phyloP scores from a whole-genome alignment of 2,329 filamentous ascomycete genomes.

The Penicillium sclerotigenum region DNA sequence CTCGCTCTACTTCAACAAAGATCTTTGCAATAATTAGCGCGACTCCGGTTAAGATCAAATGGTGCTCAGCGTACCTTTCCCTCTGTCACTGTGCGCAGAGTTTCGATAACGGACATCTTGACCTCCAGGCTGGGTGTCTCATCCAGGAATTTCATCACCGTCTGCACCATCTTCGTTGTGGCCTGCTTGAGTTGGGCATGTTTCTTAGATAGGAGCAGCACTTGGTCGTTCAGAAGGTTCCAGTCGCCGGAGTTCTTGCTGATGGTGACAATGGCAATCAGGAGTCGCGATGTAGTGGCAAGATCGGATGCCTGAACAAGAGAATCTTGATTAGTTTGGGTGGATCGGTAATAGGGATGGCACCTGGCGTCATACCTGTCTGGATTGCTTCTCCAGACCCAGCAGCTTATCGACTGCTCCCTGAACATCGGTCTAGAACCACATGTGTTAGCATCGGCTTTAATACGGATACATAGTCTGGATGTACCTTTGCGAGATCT shows the following conservation, averaged over 20 bases:
- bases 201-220: constrained; percentile 95
- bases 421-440: constrained; percentile 62
- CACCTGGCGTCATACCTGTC: constrained; percentile 64
- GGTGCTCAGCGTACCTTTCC: constrained; percentile 64
- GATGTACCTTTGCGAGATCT: constrained; percentile 74
- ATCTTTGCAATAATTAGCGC: constrained; percentile 55
- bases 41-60: not conserved
- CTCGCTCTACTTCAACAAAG: constrained; percentile 97
- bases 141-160: constrained; percentile 87
- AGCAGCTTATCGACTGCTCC: constrained; percentile 91
- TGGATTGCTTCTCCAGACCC: constrained; percentile 89
- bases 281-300: constrained; percentile 83
- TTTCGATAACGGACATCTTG: constrained; percentile 92
- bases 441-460: constrained; percentile 17
- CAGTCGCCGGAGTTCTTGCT: constrained; percentile 92
- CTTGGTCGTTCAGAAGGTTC: constrained; percentile 94
- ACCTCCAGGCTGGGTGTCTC: constrained; percentile 79
- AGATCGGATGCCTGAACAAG: constrained; percentile 78
- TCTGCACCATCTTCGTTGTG: constrained; percentile 98
- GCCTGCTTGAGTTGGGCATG: constrained; percentile 99
- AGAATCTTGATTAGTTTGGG: constrained; percentile 10
- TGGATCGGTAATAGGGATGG: constrained; percentile 7
- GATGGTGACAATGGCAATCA: constrained; percentile 86
- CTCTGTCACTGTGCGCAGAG: constrained; percentile 91
- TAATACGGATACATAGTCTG: not conserved